Conservation (phyloP, 352 stramenopile genomes). For the Pythium coloratum region DNA sequence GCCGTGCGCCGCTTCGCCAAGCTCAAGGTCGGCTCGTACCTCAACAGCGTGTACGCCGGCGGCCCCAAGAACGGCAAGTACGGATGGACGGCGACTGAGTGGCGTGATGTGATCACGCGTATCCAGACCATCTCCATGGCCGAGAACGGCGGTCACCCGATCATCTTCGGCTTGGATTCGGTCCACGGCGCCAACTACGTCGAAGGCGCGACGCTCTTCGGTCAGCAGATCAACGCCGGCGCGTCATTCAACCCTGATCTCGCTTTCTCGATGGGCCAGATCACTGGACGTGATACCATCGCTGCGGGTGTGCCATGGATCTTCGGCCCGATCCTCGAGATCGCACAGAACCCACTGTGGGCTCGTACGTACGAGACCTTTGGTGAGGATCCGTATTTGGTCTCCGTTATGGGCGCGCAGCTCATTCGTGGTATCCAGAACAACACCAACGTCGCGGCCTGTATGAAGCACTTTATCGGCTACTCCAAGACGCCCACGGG, state of each 20-base stretch:
- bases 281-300: conserved; percentile 63
- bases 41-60: conserved; percentile 52
- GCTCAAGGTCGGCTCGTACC: conserved; percentile 62
- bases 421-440: conserved; percentile 47
- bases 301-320: conserved; percentile 71
- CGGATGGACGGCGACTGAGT: conserved; percentile 51
- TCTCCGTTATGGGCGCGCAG: conserved; percentile 46
- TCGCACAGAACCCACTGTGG: conserved; percentile 64
- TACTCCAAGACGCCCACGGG: conserved; percentile 86
- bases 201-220: conserved; percentile 56
- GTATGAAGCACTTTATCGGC: conserved; percentile 90
- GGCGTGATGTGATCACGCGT: conserved; percentile 40
- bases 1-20: conserved; percentile 65
- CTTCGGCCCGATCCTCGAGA: conserved; percentile 75
- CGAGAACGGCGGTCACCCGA: conserved; percentile 42
- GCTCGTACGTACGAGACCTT: conserved; percentile 82
- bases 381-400: conserved; percentile 73
- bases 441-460: conserved; percentile 49
- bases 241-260: conserved; percentile 70
- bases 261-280: conserved; percentile 43
- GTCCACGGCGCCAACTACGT: conserved; percentile 77
- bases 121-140: conserved; percentile 55
- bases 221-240: conserved; percentile 75
- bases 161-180: conserved; percentile 76
- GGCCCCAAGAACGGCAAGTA: conserved; percentile 31